A percentile compares a stretch with the other conserved stretches of the same genome.
phyloP scores from a whole-genome alignment of 2,329 filamentous ascomycete genomes.

The Knufia fluminis region DNA sequence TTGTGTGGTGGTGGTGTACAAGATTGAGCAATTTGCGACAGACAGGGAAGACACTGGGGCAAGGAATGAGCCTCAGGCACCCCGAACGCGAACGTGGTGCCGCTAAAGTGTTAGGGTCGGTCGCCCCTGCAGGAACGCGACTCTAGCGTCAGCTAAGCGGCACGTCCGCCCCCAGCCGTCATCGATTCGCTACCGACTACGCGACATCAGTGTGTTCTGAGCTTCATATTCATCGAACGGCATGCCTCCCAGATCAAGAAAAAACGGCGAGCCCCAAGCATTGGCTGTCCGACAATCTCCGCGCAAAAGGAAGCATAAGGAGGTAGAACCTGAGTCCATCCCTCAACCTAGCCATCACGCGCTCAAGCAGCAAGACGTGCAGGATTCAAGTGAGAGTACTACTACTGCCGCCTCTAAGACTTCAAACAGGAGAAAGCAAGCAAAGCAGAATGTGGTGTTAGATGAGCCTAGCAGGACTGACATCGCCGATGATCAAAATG shows the following conservation, averaged over 20 bases:
- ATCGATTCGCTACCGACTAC: too few species aligned
- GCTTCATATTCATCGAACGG: background rate
- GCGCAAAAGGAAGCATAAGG: slow-evolving; percentile 1
- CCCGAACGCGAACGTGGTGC: background rate
- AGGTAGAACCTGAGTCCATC: background rate
- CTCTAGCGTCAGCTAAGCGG: too few species aligned
- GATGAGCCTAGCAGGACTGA: slow-evolving; percentile 5
- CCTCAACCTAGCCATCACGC: slow-evolving; percentile 3
- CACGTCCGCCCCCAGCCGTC: too few species aligned
- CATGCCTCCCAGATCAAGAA: background rate
- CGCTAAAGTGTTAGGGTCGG: background rate
- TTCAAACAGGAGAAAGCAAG: slow-evolving; percentile 38
- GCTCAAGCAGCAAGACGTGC: background rate
- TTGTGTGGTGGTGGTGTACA: background rate
- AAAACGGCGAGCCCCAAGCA: background rate
- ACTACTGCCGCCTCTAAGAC: background rate
- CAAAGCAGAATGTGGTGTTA: slow-evolving; percentile 44
- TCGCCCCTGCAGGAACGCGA: too few species aligned
- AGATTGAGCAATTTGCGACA: too few species aligned
- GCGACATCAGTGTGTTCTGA: background rate
- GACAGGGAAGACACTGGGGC: too few species aligned
- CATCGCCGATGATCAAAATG: background rate
- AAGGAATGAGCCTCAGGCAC: background rate
- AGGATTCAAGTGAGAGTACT: background rate
- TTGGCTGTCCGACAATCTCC: background rate